Conservation (phyloP, 1,139 yeast genomes). For the Kurtzmaniella quercitrusa region DNA sequence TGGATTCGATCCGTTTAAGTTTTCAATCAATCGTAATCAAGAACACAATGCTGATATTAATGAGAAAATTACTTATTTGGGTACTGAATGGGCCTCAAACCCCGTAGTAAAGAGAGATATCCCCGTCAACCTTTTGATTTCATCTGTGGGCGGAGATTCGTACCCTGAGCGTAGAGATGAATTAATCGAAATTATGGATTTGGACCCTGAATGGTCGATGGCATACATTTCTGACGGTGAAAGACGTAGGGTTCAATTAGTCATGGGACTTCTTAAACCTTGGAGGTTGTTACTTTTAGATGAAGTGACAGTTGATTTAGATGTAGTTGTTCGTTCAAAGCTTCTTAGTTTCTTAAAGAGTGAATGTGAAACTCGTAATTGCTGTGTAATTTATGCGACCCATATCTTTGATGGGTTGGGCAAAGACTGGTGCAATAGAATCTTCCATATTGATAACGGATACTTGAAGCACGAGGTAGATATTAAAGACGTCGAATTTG, state of each 20-base stretch:
- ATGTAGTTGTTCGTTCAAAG: conserved; percentile 81
- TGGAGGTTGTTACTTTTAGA: conserved; percentile 83
- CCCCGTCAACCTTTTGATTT: conserved; percentile 72
- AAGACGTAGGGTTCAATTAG: conserved; percentile 86
- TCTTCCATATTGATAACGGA: conserved; percentile 79
- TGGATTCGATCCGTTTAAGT: conserved; percentile 83
- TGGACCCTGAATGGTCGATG: conserved; percentile 90
- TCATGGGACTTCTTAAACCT: conserved; percentile 88
- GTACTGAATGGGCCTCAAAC: conserved; percentile 97
- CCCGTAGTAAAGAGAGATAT: conserved; percentile 87
- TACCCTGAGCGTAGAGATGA: conserved; percentile 73
- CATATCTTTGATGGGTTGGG: conserved; percentile 95
- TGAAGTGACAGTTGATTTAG: conserved; percentile 94
- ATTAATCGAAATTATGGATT: conserved; percentile 71
- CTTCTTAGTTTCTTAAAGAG: conserved; percentile 61
- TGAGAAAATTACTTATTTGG: conserved; percentile 65
- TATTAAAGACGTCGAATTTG: conserved; percentile 16
- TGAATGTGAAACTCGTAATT: conserved; percentile 65
- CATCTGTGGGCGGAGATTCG: conserved; percentile 78
- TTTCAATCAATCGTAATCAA: conserved; percentile 40
- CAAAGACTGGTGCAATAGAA: conserved; percentile 74
- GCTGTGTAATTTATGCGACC: conserved; percentile 85
- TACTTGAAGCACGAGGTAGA: conserved; percentile 25
- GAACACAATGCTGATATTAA: conserved; percentile 43
- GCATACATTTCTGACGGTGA: conserved; percentile 91